A percentile compares a stretch with the other conserved stretches of the same genome.
These are phyloP conservation scores for Claviceps humidiphila DNA, from an alignment of 2,329 filamentous ascomycete genomes.

Conservation along the genomic window DNA sequence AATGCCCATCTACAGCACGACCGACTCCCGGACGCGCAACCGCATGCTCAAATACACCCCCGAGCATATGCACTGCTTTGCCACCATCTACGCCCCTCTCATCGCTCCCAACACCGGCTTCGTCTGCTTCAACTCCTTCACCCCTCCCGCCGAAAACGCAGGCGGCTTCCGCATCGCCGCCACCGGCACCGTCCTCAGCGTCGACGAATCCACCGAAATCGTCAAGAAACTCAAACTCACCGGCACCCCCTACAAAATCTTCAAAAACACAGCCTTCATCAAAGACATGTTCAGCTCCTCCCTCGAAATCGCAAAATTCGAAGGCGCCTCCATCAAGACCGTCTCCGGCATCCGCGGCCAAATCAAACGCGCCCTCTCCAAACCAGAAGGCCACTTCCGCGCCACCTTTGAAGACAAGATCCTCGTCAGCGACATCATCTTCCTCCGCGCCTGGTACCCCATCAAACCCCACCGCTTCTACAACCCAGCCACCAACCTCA, in stretches of 20 bases:
- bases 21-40: conserved; percentile 83
- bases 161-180: conserved; percentile 82
- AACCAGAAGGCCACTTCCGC: conserved; percentile 90
- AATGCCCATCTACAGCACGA: conserved; percentile 85
- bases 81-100: conserved; percentile 85
- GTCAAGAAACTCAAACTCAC: conserved; percentile 99
- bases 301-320: conserved; percentile 95
- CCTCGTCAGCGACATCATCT: conserved; percentile 90
- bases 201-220: conserved; percentile 92
- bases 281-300: conserved; percentile 94
- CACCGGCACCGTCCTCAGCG: conserved; percentile 82
- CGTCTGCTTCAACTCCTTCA: conserved; percentile 82
- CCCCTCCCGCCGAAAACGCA: conserved; percentile 52
- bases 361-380: conserved; percentile 88
- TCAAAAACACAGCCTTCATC: conserved; percentile 98
- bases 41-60: conserved; percentile 98
- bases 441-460: conserved; percentile 92
- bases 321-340: conserved; percentile 89
- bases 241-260: conserved; percentile 89
- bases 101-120: conserved; percentile 95
- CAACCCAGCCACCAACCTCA: conserved; percentile 86
- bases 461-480: conserved; percentile 93
- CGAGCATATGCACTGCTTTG: conserved; percentile 98
- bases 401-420: conserved; percentile 99
- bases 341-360: conserved; percentile 92